Percentiles rank a stretch among this genome's conserved stretches.
phyloP scores from a whole-genome alignment of 2,329 filamentous ascomycete species.

The Calonectria henricotiae region DNA sequence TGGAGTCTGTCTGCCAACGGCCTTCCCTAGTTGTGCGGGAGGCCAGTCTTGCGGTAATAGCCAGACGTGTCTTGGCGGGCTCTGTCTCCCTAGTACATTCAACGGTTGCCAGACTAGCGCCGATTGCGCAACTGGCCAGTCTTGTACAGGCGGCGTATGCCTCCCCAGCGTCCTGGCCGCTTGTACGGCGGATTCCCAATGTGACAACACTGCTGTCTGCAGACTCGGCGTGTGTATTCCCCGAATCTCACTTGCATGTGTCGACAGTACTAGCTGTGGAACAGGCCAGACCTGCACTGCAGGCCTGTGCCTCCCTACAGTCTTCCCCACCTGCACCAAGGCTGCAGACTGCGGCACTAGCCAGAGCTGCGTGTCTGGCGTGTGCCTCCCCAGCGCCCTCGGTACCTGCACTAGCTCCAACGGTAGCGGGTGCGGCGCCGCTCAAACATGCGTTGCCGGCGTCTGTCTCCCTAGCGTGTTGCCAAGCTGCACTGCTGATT shows the following conservation, averaged over 20 bases:
- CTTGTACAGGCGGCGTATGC: conserved; percentile 32
- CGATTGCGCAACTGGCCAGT: conserved; percentile 22
- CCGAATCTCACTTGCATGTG: background rate
- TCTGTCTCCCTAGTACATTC: conserved; percentile 30
- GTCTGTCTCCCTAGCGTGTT: conserved; percentile 31
- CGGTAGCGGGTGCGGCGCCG: conserved; percentile 9
- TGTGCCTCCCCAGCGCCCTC: conserved; percentile 26
- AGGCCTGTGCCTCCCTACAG: conserved; percentile 26
- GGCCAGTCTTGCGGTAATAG: conserved; percentile 16
- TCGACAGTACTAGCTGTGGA: background rate
- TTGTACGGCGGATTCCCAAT: conserved; percentile 25
- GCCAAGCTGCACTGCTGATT: conserved; percentile 18
- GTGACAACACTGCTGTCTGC: conserved; percentile 30
- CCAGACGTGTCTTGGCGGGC: conserved; percentile 24
- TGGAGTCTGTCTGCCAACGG: conserved; percentile 25
- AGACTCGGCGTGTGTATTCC: conserved; percentile 33
- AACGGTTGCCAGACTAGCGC: conserved; percentile 12
- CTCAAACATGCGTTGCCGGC: conserved; percentile 11
- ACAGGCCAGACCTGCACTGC: conserved; percentile 26
- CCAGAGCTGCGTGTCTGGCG: conserved; percentile 25
- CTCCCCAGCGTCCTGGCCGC: conserved; percentile 10
- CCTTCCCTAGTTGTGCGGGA: conserved; percentile 14
- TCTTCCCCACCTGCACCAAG: conserved; percentile 29
- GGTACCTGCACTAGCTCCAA: background rate
- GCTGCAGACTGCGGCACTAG: conserved; percentile 27